phyloP scores from a whole-genome alignment of 2,329 filamentous ascomycete genomes.

The Colletotrichum australisinense region DNA sequence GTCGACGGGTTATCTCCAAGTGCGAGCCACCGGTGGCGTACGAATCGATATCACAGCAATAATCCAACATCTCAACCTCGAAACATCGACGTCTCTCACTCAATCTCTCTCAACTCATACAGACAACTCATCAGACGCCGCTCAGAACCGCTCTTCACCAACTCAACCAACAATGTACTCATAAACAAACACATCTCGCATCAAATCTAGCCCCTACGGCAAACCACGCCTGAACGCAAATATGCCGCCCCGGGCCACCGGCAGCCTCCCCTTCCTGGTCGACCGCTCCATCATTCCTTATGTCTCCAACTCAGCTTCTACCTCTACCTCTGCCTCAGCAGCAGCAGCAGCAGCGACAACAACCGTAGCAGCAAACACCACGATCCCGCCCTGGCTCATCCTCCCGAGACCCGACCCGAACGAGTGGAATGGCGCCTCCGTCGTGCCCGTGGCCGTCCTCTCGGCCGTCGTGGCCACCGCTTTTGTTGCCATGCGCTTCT shows the following conservation, averaged over 20 bases:
- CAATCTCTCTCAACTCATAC: too few relatives aligned
- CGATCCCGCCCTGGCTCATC: conserved; percentile 11
- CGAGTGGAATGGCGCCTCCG: conserved; percentile 34
- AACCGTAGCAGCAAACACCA: not conserved
- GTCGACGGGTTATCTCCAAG: not conserved
- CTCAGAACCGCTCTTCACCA: not conserved
- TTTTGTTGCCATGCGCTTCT: conserved; percentile 46
- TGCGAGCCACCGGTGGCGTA: conserved; percentile 14
- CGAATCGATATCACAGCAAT: not conserved
- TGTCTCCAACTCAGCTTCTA: too few relatives aligned
- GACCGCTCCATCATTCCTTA: conserved; percentile 4
- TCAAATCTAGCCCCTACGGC: not conserved
- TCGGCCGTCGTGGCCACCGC: conserved; percentile 41
- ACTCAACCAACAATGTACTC: conserved; percentile 10
- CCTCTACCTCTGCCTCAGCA: not conserved
- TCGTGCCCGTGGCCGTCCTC: conserved; percentile 36
- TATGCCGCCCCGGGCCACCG: conserved; percentile 19
- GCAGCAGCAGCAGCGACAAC: not conserved
- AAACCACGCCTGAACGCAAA: not conserved
- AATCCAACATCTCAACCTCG: not conserved
- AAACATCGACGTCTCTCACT: not conserved
- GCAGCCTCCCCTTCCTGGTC: not conserved
- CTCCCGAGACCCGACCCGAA: conserved; percentile 8
- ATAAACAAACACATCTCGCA: not conserved
- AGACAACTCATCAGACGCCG: not conserved